These are phyloP conservation scores for Fusarium aywerte DNA, from an alignment of 2,329 filamentous ascomycete species.

Conservation along the genomic window DNA sequence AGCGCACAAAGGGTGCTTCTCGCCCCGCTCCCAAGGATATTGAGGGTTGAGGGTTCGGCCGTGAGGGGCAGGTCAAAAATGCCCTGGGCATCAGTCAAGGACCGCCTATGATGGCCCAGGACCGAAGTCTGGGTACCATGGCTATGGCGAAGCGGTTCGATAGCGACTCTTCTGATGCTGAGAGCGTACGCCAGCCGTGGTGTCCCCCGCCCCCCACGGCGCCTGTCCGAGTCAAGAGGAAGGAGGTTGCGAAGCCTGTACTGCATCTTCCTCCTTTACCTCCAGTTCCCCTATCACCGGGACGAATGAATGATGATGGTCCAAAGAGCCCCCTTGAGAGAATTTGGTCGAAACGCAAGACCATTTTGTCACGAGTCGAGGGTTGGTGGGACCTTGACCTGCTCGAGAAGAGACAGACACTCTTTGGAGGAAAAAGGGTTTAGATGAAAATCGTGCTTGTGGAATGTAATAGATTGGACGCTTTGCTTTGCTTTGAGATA, in stretches of 20 bases:
- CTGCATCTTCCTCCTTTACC: constrained; percentile 48
- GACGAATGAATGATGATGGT: constrained; percentile 19
- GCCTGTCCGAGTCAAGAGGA: constrained; percentile 42
- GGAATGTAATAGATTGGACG: constrained; percentile 31
- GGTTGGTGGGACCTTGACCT: constrained; percentile 67
- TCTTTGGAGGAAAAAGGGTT: constrained; percentile 45
- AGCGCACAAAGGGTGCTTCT: constrained; percentile 60
- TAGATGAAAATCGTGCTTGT: constrained; percentile 21
- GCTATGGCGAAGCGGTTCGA: constrained; percentile 52
- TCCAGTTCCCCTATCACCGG: constrained; percentile 41
- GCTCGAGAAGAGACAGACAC: constrained; percentile 57
- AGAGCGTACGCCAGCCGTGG: constrained; percentile 46
- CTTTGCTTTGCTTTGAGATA: constrained; percentile 24
- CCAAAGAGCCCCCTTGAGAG: constrained; percentile 44
- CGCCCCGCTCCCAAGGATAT: constrained; percentile 58
- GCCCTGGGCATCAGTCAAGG: constrained; percentile 33
- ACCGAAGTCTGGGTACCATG: constrained; percentile 53
- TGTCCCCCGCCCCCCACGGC: constrained; percentile 54
- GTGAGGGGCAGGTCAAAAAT: constrained; percentile 48
- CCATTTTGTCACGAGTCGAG: constrained; percentile 60
- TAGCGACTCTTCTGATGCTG: constrained; percentile 48
- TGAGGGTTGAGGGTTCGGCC: constrained; percentile 61
- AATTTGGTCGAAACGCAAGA: constrained; percentile 56
- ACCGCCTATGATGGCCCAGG: constrained; percentile 37
- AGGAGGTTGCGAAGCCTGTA: constrained; percentile 45